Conservation (phyloP, 176 grass and related monocot species). For the Pontederia crassipes region DNA sequence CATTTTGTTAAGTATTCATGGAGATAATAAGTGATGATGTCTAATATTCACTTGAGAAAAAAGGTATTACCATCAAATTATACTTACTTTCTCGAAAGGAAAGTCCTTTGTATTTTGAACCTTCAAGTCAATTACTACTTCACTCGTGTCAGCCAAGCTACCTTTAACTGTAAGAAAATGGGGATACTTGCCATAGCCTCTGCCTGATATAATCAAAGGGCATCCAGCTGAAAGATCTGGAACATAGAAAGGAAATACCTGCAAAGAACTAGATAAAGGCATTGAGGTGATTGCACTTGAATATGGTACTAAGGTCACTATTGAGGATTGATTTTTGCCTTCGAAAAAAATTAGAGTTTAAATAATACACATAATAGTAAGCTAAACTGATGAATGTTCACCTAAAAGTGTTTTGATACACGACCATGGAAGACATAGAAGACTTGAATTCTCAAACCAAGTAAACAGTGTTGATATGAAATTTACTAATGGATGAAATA, state of each 20-base stretch:
- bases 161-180: slow-evolving; percentile 59
- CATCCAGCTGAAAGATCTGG: slow-evolving; percentile 62
- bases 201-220: slow-evolving; percentile 72
- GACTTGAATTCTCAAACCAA: too few species aligned
- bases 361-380: too few species aligned
- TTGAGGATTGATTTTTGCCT: too few species aligned
- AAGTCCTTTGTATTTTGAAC: slow-evolving; percentile 71
- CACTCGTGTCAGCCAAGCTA: slow-evolving; percentile 71
- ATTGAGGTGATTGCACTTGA: slow-evolving; percentile 1
- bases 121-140: slow-evolving; percentile 70
- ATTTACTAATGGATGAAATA: too few species aligned
- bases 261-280: slow-evolving; percentile 16
- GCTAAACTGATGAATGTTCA: too few species aligned
- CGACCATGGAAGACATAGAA: too few species aligned
- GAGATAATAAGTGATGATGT: too few species aligned
- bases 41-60: slow-evolving; percentile 12
- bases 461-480: too few species aligned
- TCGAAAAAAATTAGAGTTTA: too few species aligned
- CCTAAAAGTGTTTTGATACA: too few species aligned
- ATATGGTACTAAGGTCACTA: too few species aligned
- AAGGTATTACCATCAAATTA: background rate
- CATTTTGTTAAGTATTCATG: too few species aligned
- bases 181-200: slow-evolving; percentile 67
- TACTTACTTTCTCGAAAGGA: slow-evolving; percentile 70
- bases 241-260: slow-evolving; percentile 62